Evolutionary conservation across 2,329 filamentous ascomycete species (phyloP).

Genomic region (Rhynchosporium graminicola): DNA sequence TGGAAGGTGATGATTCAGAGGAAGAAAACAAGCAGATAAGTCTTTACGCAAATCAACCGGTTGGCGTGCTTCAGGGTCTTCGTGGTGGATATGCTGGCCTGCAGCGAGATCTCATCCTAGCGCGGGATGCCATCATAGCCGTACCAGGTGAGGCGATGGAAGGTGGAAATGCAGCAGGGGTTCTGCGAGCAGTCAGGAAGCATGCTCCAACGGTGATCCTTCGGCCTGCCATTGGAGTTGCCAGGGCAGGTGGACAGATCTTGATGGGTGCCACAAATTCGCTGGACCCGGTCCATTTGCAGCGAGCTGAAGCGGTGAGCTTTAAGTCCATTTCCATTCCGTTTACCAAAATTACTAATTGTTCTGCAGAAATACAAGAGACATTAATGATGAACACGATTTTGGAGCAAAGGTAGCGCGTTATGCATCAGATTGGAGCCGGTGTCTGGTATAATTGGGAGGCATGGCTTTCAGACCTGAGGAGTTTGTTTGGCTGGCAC

Average conservation of each 20-base stretch:
- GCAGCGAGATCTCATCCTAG: constrained; percentile 81
- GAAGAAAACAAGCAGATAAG: constrained; percentile 80
- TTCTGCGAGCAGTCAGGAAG: constrained; percentile 74
- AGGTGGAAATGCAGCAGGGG: constrained; percentile 76
- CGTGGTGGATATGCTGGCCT: constrained; percentile 80
- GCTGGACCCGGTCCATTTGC: constrained; percentile 78
- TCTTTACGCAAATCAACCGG: constrained; percentile 90
- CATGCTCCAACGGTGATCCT: constrained; percentile 93
- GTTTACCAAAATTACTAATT: background rate
- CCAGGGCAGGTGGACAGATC: constrained; percentile 84
- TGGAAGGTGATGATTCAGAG: constrained; percentile 61
- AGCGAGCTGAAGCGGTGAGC: constrained; percentile 87
- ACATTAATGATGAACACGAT: constrained; percentile 35
- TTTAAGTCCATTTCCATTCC: constrained; percentile 35
- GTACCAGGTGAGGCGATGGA: constrained; percentile 92
- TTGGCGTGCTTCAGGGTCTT: constrained; percentile 83
- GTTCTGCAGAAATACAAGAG: constrained; percentile 42
- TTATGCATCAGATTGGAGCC: constrained; percentile 24
- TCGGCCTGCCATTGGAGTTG: constrained; percentile 85
- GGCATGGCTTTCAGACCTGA: background rate
- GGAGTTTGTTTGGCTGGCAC: background rate
- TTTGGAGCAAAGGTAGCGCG: constrained; percentile 27
- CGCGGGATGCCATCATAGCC: constrained; percentile 89
- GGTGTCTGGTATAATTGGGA: constrained; percentile 6
- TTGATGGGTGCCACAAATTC: constrained; percentile 90